Percentiles rank a stretch among this genome's conserved stretches.
These are phyloP conservation scores for Alternaria infectoria DNA, from an alignment of 2,329 filamentous ascomycete species.

Conservation along the genomic window DNA sequence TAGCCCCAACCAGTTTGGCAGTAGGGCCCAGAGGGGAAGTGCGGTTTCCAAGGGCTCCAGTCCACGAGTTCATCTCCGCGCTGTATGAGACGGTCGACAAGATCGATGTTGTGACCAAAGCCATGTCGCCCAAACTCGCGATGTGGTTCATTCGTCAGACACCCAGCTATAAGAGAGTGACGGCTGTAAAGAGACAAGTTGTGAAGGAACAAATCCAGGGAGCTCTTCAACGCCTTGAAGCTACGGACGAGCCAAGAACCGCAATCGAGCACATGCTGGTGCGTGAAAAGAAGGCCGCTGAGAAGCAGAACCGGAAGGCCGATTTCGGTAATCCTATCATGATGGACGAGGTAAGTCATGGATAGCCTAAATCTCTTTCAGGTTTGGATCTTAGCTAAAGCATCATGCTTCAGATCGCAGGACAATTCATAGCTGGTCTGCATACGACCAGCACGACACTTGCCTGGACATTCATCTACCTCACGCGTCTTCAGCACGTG, in stretches of 20 bases:
- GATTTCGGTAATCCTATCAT: conserved; percentile 3
- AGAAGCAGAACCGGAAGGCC: conserved; percentile 10
- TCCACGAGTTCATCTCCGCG: neutral
- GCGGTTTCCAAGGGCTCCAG: neutral
- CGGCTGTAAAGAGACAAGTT: neutral
- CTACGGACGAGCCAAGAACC: neutral
- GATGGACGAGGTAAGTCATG: conserved; percentile 14
- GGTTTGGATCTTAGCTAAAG: neutral
- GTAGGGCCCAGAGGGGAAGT: neutral
- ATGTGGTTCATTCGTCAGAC: neutral
- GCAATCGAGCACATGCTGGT: conserved; percentile 14
- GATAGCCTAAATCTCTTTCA: neutral
- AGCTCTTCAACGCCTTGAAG: neutral
- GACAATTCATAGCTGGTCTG: conserved; percentile 3
- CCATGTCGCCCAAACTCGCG: neutral
- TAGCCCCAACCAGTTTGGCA: neutral
- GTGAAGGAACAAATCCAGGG: neutral
- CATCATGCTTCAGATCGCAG: neutral
- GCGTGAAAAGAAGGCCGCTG: conserved; percentile 6
- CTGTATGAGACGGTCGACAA: conserved; percentile 3
- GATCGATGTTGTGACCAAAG: neutral
- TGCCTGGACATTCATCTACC: conserved; percentile 9
- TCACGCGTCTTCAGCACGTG: neutral
- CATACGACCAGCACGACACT: conserved; percentile 10
- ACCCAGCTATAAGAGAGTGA: neutral